These are phyloP conservation scores for Saccharomyces eubayanus DNA, from an alignment of 805 yeast species.

Conservation along the genomic window DNA sequence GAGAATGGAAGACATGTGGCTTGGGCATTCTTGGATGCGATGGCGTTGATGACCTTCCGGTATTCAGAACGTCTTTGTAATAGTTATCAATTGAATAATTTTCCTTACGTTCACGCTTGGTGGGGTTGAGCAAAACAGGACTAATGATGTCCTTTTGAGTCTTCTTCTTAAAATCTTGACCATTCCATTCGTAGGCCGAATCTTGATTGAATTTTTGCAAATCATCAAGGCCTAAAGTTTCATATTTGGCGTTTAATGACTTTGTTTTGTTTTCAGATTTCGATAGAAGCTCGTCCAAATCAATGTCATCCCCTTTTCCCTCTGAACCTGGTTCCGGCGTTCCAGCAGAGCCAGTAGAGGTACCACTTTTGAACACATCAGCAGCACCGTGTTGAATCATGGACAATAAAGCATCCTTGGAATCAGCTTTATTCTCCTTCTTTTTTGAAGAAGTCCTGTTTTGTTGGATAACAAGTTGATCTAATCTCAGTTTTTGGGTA, in stretches of 20 bases:
- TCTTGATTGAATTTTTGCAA: slow-evolving; percentile 67
- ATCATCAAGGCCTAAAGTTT: slow-evolving; percentile 64
- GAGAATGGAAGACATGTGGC: slow-evolving; percentile 75
- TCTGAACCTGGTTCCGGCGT: slow-evolving; percentile 26
- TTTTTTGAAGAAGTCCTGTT: slow-evolving; percentile 37
- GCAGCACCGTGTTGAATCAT: slow-evolving; percentile 84
- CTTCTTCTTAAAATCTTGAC: slow-evolving; percentile 65
- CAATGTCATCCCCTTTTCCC: slow-evolving; percentile 36
- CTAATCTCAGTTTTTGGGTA: slow-evolving; percentile 67
- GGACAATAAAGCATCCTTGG: slow-evolving; percentile 64
- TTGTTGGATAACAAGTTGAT: slow-evolving; percentile 77
- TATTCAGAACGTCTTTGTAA: slow-evolving; percentile 71
- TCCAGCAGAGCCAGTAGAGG: slow-evolving; percentile 14
- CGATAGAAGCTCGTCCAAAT: slow-evolving; percentile 51
- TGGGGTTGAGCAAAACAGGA: slow-evolving; percentile 73
- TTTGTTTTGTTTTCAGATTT: slow-evolving; percentile 57
- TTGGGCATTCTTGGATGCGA: slow-evolving; percentile 78
- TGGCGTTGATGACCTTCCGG: slow-evolving; percentile 45
- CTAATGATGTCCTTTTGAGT: slow-evolving; percentile 40
- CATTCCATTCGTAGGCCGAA: slow-evolving; percentile 83
- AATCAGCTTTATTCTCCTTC: slow-evolving; percentile 29
- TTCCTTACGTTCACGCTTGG: slow-evolving; percentile 75
- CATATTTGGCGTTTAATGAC: slow-evolving; percentile 54
- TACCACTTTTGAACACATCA: slow-evolving; percentile 38
- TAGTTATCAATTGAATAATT: slow-evolving; percentile 84